These are phyloP conservation scores for Akanthomyces dipterigenus DNA, from an alignment of 2,329 filamentous ascomycete species.

Conservation along the genomic window DNA sequence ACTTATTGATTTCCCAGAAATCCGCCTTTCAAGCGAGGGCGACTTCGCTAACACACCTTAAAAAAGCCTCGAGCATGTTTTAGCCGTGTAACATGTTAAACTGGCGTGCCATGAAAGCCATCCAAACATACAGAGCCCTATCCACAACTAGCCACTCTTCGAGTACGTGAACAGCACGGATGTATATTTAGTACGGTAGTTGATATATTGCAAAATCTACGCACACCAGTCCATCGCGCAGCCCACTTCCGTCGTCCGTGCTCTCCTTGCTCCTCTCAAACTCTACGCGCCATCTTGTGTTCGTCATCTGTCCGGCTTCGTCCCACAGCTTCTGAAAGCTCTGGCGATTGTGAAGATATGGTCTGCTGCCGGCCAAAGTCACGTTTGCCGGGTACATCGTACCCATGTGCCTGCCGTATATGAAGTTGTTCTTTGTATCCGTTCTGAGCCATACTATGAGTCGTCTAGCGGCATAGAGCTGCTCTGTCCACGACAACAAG, in stretches of 20 bases:
- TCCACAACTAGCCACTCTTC: too few species aligned
- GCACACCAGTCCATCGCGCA: neutral
- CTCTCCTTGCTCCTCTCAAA: slow-evolving; percentile 22
- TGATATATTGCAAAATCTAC: slow-evolving; percentile 12
- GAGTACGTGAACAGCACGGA: too few species aligned
- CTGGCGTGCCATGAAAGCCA: too few species aligned
- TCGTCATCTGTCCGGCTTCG: slow-evolving; percentile 41
- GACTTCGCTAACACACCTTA: too few species aligned
- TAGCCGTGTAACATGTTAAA: too few species aligned
- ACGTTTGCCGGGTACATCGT: slow-evolving; percentile 19
- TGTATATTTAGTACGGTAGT: neutral
- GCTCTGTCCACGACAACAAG: slow-evolving; percentile 41
- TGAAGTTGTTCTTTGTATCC: slow-evolving; percentile 36
- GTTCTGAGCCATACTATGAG: slow-evolving; percentile 39
- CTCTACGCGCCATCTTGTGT: slow-evolving; percentile 42
- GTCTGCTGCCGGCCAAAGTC: slow-evolving; percentile 19
- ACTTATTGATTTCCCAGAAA: too few species aligned
- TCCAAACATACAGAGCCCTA: too few species aligned
- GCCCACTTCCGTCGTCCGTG: neutral
- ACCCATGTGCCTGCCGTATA: slow-evolving; percentile 47
- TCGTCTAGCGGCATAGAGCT: slow-evolving; percentile 37
- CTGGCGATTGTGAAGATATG: slow-evolving; percentile 41
- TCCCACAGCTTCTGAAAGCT: slow-evolving; percentile 50
- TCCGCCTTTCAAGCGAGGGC: too few species aligned
- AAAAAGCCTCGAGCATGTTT: too few species aligned